Percentiles rank a stretch among this genome's conserved stretches.
Evolutionary conservation across 495 filamentous ascomycete species (phyloP).

Genomic region (Penicillium ucsense): DNA sequence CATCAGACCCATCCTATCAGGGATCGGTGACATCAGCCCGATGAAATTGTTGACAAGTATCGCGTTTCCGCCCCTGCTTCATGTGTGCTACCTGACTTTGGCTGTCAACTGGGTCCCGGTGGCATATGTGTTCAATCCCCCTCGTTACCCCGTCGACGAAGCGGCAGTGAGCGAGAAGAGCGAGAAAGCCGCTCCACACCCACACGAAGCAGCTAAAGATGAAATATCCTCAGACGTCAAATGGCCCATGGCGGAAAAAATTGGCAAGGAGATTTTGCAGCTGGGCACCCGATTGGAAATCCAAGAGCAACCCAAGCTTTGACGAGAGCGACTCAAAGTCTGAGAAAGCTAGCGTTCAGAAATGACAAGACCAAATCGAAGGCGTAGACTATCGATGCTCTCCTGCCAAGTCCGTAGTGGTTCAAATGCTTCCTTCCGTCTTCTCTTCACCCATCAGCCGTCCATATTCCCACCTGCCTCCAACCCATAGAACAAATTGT

Average conservation of each 20-base stretch:
- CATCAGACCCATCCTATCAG: not conserved
- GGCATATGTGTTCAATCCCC: slow-evolving; percentile 18
- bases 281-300: not conserved
- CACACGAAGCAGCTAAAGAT: not conserved
- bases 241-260: not conserved
- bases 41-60: slow-evolving; percentile 10
- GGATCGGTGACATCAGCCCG: not conserved
- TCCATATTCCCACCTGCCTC: not conserved
- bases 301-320: not conserved
- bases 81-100: slow-evolving; percentile 17
- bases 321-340: not conserved
- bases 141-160: slow-evolving; percentile 2
- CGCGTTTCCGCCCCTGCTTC: slow-evolving; percentile 22
- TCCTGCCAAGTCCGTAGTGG: too few relatives aligned
- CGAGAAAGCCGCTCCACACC: too few relatives aligned
- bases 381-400: too few relatives aligned
- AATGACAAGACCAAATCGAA: too few relatives aligned
- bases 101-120: slow-evolving; percentile 19
- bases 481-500: not conserved
- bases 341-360: too few relatives aligned
- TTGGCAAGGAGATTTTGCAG: not conserved
- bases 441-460: too few relatives aligned
- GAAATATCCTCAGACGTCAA: not conserved
- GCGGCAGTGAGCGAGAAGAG: too few relatives aligned
- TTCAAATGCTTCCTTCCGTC: too few relatives aligned